Evolutionary conservation across 2,329 filamentous ascomycete genomes (phyloP), one percentile per base, ranked within the genome.

Genomic region (Leptographium radiaticola): DNA sequence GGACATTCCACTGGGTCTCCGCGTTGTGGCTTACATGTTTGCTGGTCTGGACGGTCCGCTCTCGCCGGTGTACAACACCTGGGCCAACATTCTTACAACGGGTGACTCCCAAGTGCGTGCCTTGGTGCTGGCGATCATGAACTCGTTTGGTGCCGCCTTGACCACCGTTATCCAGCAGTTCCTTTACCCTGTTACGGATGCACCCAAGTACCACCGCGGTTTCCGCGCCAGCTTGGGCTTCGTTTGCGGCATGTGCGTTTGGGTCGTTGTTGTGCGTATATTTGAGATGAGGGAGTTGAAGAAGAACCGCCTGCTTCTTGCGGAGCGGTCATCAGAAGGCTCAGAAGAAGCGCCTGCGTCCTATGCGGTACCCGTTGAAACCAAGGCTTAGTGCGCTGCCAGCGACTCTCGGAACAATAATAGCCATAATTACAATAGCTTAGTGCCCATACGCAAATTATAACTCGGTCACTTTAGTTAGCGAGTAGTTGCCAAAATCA

Each of bases 41-140:
- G 66, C 66, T 10, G 66, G 65, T 16, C 60, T 60, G 15, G 65
- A 68, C 54, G 67, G 67, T 0, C 66, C 66, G 0, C 61, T 69
- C 3, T 65, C 63, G 8, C 67, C 67, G 1, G 61, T 69, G 12
- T 67, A 64, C 55, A 51, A 55, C 47, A 30, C 52, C 49, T 62
- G 61, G 61, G 59, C 61, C 30, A 59, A 62, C 51, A 55, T 51
- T 13, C 54, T 62, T 6, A 59, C 57, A 38, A 55, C 59, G 0
- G 44, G 52, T 20, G 61, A 63, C 34, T 53, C 56, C 13, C 60
- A 62, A 48, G 60, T 60, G 48, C 57, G 61, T 33, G 60, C 59
- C n/a, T 57, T 63, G 38, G 57, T 59, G 5, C 57, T 61, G n/a
- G 60, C 59, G 33, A 60, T 56, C 12, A 47, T 63, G 53, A 62